Base-by-base conservation (phyloP, 805 yeast genomes). In the Starmerella etchellsii region DNA sequence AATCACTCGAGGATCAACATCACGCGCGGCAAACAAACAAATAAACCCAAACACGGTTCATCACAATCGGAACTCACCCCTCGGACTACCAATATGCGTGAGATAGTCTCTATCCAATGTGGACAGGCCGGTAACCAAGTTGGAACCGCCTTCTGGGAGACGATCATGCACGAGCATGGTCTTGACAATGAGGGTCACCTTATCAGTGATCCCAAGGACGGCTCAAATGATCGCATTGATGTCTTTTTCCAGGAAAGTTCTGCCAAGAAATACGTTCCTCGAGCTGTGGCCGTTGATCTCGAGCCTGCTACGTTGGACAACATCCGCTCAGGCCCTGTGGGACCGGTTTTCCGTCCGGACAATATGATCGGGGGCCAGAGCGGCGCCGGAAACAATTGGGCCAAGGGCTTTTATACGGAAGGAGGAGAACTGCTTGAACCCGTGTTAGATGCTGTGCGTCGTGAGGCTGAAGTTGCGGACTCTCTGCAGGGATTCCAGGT, bases 311-410 rank as follows among this genome's bases (percentile, higher is more conserved):
- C 95, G 43, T 76, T 85, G 56, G 95, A 85, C 57, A 70, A 78
- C 20, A 88, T 87, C 43, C 79, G 81, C 58, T 67, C 81, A 36
- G 82, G 94, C 4, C 63, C 70, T 14, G 75, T 78, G 51, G 95
- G 95, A 52, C 74, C 78, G 58, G 66, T 85, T 50, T 85, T 84
- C 64, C 78, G 95, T 65, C 96, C 96, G 25, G 96, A 85, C 60
- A 85, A 87, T 65, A 74, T 76, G 55, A 81, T 85, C 50, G 78
- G 77, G 54, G 95, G 95, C 36, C 91, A 83, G 63, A 77, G 88
- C 33, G 83, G 94, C 22, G 96, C 96, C 2, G 96, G 95, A 53
- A 85, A 85, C 60, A 93, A 82, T 53, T 85, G 95, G 95, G 96
- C 96, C 46, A 87, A 84, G 61, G 96, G 96, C 59, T 93, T 80